Evolutionary conservation across 2,329 filamentous ascomycete species (phyloP).

Genomic region (Colletotrichum plurivorum): DNA sequence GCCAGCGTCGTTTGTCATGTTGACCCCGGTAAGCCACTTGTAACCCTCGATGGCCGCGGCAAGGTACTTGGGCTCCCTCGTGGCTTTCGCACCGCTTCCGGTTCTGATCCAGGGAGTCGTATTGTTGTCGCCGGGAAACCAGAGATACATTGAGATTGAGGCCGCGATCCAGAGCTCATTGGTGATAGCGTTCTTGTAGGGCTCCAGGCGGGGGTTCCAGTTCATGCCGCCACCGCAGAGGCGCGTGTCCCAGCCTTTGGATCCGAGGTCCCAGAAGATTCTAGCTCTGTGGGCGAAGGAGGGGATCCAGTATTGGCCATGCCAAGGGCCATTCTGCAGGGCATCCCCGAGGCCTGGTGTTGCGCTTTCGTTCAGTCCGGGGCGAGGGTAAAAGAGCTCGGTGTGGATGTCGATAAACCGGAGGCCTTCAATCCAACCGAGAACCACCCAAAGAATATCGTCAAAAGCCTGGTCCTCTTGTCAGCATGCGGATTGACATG

Average conservation of each 20-base stretch:
- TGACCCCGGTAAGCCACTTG: conserved; percentile 81
- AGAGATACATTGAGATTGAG: conserved; percentile 89
- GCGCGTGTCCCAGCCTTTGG: conserved; percentile 83
- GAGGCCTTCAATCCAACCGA: conserved; percentile 89
- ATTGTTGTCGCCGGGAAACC: conserved; percentile 87
- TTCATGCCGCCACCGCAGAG: conserved; percentile 91
- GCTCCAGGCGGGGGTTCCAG: conserved; percentile 85
- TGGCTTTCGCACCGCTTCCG: conserved; percentile 41
- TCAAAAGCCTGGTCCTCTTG: conserved; percentile 78
- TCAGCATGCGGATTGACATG: conserved; percentile 10
- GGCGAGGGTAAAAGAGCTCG: conserved; percentile 68
- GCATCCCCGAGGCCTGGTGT: conserved; percentile 47
- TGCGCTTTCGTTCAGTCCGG: conserved; percentile 43
- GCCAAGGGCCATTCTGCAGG: conserved; percentile 70
- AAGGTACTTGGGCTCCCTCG: conserved; percentile 75
- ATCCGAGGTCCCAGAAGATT: conserved; percentile 87
- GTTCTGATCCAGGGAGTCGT: conserved; percentile 73
- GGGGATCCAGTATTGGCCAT: conserved; percentile 81
- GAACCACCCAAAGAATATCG: conserved; percentile 95
- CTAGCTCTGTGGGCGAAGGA: conserved; percentile 87
- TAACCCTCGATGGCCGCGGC: conserved; percentile 84
- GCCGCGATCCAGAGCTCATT: conserved; percentile 92
- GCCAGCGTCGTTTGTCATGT: conserved; percentile 84
- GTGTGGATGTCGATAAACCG: conserved; percentile 83
- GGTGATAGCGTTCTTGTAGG: conserved; percentile 97